Base-by-base conservation (phyloP, 2,329 filamentous ascomycete genomes). In the Colletotrichum sansevieriae region DNA sequence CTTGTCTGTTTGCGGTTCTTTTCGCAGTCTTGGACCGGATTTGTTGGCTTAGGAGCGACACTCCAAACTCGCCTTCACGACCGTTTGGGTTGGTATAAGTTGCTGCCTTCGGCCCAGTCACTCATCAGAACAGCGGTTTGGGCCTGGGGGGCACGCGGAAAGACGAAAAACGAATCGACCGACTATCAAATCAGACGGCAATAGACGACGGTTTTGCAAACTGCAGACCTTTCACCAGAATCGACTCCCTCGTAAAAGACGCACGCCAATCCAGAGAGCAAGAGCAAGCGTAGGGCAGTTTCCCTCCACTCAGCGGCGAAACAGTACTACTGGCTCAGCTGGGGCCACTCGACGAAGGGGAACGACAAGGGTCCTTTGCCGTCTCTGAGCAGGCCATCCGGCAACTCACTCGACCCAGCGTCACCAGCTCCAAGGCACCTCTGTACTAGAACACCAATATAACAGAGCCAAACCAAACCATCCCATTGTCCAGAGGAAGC, bases 351-450 rank as follows among this genome's bases (percentile, higher is more conserved):
- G 41, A 60, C 65, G 47, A 49, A 68, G 47, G 62, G 55, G 55
- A 55, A 39, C 62, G 62, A 65, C 65, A 56, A 51, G 65, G 65
- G 61, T 65, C 29, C 57, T 65, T 46, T 51, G 61, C 61, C 61
- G 33, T 41, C 56, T 55, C 29, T 59, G 61, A 52, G 22, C 54
- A 65, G 37, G 18, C 33, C 54, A 33, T 68, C 65, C 41, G 54
- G 46, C 65, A 47, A 56, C 33, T 49, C 35, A 39, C 35, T 52
- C 29, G 12, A 59, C 46, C 29, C 46, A 47, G 12, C 47, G 46
- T 43, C 39, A 22, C 52, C 33, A 15, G 18, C 20, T 15, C 12
- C 18, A 12, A 39, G 54, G 15, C 35, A 15, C 12, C 55, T 44
- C 20, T 44, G 9, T 4, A n/a, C 37, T n/a, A 39, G 8, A 51